Base-by-base conservation (phyloP, 805 yeast genomes). In the Kuraishia floccosa region DNA sequence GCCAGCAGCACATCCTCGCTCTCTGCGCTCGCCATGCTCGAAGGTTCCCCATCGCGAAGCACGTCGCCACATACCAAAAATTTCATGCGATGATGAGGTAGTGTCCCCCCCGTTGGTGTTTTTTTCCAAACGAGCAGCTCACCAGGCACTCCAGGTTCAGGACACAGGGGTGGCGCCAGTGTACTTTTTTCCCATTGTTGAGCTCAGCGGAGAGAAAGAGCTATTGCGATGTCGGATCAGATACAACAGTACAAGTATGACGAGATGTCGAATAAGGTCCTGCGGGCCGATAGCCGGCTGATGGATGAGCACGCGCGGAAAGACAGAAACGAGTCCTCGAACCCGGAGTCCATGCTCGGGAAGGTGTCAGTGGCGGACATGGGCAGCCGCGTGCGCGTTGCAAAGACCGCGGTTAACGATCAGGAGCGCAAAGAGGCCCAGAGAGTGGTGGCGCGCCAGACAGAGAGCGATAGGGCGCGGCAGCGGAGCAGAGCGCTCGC, bases 231-330 rank as follows among this genome's bases (percentile, higher is more conserved):
- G 28, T 26, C 28, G n/a, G 28, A 26, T n/a, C 22, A 19, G 22
- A 26, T 26, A 26, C 16, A 26, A 8, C 16, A 26, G 17, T 76
- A 75, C 51, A 65, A 73, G 40, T 72, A 75, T 42, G 79, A 75
- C 48, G 82, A 72, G 46, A 78, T 83, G 86, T 68, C 93, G 30
- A 80, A 76, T 42, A 76, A 76, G 58, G 89, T 83, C 37, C 62
- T 76, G 18, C 57, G 65, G 38, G 69, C 66, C 37, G 84, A 78
- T 47, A 60, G 64, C 37, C 51, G 76, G 30, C 55, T 72, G 24
- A 48, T 70, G 30, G 65, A 67, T 30, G 52, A 47, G 37, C 55
- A 50, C 27, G 47, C 60, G 27, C 59, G 52, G 29, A 61, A 60
- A 6, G 43, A 43, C 11, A 49, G 44, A 28, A 72, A 63, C 31